Base-by-base conservation (phyloP, 805 yeast genomes). In the Millerago galiae region DNA sequence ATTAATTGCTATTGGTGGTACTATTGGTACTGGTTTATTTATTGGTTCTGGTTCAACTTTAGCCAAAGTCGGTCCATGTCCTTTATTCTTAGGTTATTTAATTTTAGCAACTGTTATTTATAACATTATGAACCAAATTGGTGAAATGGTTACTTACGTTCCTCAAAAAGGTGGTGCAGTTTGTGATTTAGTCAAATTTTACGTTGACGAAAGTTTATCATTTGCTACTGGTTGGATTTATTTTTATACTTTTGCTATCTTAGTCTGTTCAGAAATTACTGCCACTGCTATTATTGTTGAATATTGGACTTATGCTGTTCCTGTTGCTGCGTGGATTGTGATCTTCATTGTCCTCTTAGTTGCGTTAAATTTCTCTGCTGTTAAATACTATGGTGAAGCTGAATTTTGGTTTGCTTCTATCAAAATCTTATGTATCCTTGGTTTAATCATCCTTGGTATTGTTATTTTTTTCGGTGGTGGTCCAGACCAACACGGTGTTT, bases 21-120 rank as follows among this genome's bases (percentile, higher is more conserved):
- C 82, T 46, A 84, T 87, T 52, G 95, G 95, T 54, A 81, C 93
- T 2, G 95, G 95, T 59, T 68, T 87, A 40, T 78, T 87, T 47
- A 83, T 87, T 29, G 88, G 88, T 54, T 73, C 88, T 1, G 86
- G 87, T 46, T 60, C 71, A 15, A 74, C 85, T 3, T 62, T 84
- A 40, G 51, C 71, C 15, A 66, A 71, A 26, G 84, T 87, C 58
- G 91, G 93, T 25, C 91, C 93, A 15, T 85, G 82, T 1, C 76
- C 75, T 26, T 51, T 78, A 30, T 68, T 85, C 32, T 65, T 77
- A 21, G 79, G 88, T 11, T 85, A 83, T 56, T 49, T 77, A 24
- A 63, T 80, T 37, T 72, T 84, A 55, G 81, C 86, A 10, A 63
- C 75, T 35, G 77, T 81, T 43, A 79, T 83, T 33, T 83, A 74